phyloP scores from a whole-genome alignment of 495 filamentous ascomycete species.

The Lepraria neglecta region DNA sequence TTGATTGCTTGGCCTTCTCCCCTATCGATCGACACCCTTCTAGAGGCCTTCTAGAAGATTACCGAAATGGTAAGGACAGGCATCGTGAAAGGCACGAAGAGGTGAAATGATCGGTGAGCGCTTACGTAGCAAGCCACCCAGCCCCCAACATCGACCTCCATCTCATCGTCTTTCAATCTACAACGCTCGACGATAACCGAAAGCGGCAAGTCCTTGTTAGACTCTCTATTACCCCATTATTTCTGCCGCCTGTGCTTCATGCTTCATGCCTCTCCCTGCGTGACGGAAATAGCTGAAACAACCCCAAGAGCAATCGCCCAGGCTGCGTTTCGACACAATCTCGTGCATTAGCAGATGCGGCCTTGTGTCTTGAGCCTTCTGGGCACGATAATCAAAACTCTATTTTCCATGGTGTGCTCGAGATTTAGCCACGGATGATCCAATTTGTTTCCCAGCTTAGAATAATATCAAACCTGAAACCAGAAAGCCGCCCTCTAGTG shows the following conservation, averaged over 20 bases:
- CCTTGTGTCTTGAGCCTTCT: not conserved
- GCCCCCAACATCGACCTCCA: not conserved
- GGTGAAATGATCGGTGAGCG: conserved; percentile 13
- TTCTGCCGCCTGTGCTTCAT: conserved; percentile 6
- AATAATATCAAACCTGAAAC: conserved; percentile 16
- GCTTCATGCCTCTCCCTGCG: not conserved
- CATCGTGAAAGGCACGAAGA: conserved; percentile 18
- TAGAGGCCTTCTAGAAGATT: conserved; percentile 25
- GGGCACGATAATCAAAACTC: conserved; percentile 6
- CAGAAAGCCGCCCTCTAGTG: conserved; percentile 22
- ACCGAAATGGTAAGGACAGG: conserved; percentile 8
- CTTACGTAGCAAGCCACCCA: conserved; percentile 18
- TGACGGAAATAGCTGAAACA: conserved; percentile 25
- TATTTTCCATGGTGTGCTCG: not conserved
- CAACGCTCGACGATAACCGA: not conserved
- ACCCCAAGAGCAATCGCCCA: conserved; percentile 2
- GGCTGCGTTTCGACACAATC: conserved; percentile 2
- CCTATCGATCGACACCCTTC: conserved; percentile 20
- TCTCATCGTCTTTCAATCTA: not conserved
- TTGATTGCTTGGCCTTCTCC: not conserved
- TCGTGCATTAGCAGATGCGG: conserved; percentile 18
- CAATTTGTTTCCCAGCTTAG: not conserved
- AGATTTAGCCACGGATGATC: conserved; percentile 3
- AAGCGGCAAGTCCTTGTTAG: conserved; percentile 2
- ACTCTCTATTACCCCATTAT: not conserved